Base-by-base conservation (phyloP, 805 yeast genomes). In the Kregervanrija delftensis region DNA sequence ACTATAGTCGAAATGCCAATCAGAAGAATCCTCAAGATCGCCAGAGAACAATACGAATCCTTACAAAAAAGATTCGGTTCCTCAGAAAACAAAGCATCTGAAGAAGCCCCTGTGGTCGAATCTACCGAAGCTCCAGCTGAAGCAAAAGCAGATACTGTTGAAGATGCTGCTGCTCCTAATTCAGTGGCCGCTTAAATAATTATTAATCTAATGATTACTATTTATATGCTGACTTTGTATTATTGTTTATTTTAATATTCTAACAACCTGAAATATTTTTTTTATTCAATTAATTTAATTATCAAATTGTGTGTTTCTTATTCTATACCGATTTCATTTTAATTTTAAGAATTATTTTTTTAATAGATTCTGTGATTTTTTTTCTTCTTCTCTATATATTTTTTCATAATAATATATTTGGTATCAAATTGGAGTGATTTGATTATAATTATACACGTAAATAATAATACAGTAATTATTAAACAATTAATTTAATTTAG, bases 11-110 rank as follows among this genome's bases (percentile, higher is more conserved):
- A 42, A 55, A 63, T 63, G 67, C 66, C 67, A 47, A 52, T 63
- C 51, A 63, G 65, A 61, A 56, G 58, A 54, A 61, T 63, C 44
- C 37, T 58, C 39, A 61, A 49, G 43, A 51, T 59, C 43, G 52
- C 59, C 32, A 63, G 63, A 55, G 51, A 53, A 37, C 67, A 61
- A 49, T 58, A 54, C 52, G 63, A 58, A 33, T 49, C 58, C 8
- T 31, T 62, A 44, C 54, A 56, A 46, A 63, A 57, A 46, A 59
- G 64, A 55, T 55, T 62, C 45, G 53, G 55, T 36, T 40, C 37
- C 46, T 43, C 44, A 40, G 46, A 42, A 37, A 40, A 37, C 8
- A 52, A 46, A 36, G 46, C 42, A 22, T 42, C 48, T n/a, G 46
- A 46, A 35, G 51, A 17, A 4, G 48, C 49, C 11, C 46, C 51